A percentile compares a stretch with the other conserved stretches of the same genome.
Evolutionary conservation across 1,139 yeast genomes (phyloP).

Genomic region (Suhomyces bokatorum): DNA sequence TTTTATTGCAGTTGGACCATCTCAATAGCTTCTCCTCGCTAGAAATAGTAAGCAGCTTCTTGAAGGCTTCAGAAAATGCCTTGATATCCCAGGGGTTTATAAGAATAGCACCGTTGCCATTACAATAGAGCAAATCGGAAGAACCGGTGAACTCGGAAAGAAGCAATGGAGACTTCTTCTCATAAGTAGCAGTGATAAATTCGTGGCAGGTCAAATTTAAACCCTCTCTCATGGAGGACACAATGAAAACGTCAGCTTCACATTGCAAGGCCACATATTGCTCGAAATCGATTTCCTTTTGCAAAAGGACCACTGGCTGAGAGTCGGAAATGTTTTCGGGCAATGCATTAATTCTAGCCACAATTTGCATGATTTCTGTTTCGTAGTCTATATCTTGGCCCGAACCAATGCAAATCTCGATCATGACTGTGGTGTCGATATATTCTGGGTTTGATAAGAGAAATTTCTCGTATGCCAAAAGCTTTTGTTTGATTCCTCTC

Average conservation of each 20-base stretch:
- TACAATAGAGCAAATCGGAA: conserved; percentile 61
- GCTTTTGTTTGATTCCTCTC: conserved; percentile 85
- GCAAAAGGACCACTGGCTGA: conserved; percentile 84
- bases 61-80: conserved; percentile 63
- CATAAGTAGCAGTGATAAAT: conserved; percentile 74
- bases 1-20: conserved; percentile 62
- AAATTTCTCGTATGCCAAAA: conserved; percentile 83
- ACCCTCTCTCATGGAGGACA: conserved; percentile 92
- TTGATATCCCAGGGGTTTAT: conserved; percentile 90
- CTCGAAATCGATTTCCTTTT: conserved; percentile 84
- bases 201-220: conserved; percentile 96
- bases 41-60: conserved; percentile 63
- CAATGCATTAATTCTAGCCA: conserved; percentile 79
- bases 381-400: conserved; percentile 60
- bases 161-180: conserved; percentile 76
- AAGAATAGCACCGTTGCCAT: conserved; percentile 65
- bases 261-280: conserved; percentile 84
- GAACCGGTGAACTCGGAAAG: conserved; percentile 95
- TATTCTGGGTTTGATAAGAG: conserved; percentile 69
- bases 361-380: conserved; percentile 71
- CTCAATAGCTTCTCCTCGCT: conserved; percentile 55
- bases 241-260: conserved; percentile 87
- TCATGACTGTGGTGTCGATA: conserved; percentile 67
- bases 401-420: conserved; percentile 75
- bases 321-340: conserved; percentile 71